A percentile compares a stretch with the other conserved stretches of the same genome.
These are phyloP conservation scores for Sphagnum magellanicum DNA, from an alignment of 228 moss, liverwort and hornwort species.

Conservation along the genomic window DNA sequence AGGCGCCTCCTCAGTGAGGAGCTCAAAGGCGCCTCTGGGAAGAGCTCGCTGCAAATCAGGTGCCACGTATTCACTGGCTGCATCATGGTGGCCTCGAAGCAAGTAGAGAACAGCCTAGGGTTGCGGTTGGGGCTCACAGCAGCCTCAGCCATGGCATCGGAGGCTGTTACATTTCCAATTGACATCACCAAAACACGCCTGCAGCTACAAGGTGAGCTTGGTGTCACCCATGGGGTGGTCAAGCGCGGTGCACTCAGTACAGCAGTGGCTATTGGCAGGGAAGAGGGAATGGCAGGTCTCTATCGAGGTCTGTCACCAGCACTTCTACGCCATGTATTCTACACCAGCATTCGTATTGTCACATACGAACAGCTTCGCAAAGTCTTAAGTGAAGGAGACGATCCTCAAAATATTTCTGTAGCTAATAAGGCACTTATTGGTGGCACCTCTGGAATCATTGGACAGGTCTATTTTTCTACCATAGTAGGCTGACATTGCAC, in stretches of 20 bases:
- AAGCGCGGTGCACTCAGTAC: conserved; percentile 75
- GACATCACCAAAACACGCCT: conserved; percentile 92
- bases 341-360: conserved; percentile 91
- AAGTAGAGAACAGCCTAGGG: conserved; percentile 56
- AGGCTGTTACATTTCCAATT: conserved; percentile 78
- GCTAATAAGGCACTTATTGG: conserved; percentile 70
- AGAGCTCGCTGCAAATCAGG: too few relatives aligned
- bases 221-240: conserved; percentile 18
- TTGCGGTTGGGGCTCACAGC: conserved; percentile 71
- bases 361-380: conserved; percentile 82
- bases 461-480: conserved; percentile 51
- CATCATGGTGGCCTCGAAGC: conserved; percentile 45
- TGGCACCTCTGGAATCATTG: conserved; percentile 85
- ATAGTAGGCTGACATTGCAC: background rate
- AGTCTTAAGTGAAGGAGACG: conserved; percentile 44
- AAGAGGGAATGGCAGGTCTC: conserved; percentile 73
- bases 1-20: too few relatives aligned
- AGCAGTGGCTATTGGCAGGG: conserved; percentile 64
- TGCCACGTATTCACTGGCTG: too few relatives aligned
- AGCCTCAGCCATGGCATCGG: conserved; percentile 72
- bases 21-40: too few relatives aligned
- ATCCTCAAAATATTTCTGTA: conserved; percentile 53
- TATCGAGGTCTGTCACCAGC: conserved; percentile 92
- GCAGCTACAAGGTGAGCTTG: conserved; percentile 88
- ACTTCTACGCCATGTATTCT: conserved; percentile 76